A percentile compares a stretch with the other conserved stretches of the same genome.
phyloP scores from a whole-genome alignment of 768 basidiomycete genomes.

The Hirschioporus abietinus region DNA sequence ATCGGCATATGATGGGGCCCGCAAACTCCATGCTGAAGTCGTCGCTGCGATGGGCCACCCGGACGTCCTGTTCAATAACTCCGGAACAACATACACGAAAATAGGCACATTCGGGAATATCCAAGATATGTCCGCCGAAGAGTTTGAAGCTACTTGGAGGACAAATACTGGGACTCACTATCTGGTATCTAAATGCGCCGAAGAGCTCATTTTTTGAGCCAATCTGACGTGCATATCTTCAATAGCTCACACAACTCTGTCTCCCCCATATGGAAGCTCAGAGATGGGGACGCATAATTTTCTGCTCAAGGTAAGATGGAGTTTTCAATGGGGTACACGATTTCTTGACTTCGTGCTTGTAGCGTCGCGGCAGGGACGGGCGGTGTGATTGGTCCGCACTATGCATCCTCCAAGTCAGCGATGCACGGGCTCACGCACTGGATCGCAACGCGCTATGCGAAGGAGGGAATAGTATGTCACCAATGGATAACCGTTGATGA shows the following conservation, averaged over 20 bases:
- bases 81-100: slow-evolving; percentile 35
- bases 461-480: slow-evolving; percentile 42
- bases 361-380: slow-evolving; percentile 49
- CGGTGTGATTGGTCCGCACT: slow-evolving; percentile 52
- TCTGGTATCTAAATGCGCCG: slow-evolving; percentile 29
- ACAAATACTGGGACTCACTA: slow-evolving; percentile 42
- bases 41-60: slow-evolving; percentile 40
- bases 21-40: slow-evolving; percentile 37
- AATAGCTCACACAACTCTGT: slow-evolving; percentile 47
- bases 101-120: slow-evolving; percentile 44
- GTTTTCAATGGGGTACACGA: neutral
- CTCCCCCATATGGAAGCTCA: slow-evolving; percentile 44
- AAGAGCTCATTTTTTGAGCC: neutral
- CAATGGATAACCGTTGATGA: neutral
- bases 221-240: neutral
- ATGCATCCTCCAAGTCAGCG: slow-evolving; percentile 51
- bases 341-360: neutral
- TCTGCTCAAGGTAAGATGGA: slow-evolving; percentile 41
- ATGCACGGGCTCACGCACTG: slow-evolving; percentile 51
- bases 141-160: slow-evolving; percentile 42
- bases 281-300: slow-evolving; percentile 45
- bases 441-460: slow-evolving; percentile 45
- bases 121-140: slow-evolving; percentile 35
- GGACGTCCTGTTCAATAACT: slow-evolving; percentile 49
- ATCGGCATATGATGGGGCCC: slow-evolving; percentile 38